Conservation (phyloP, 148 eudicot genomes). For the Pouteria glomerata region DNA sequence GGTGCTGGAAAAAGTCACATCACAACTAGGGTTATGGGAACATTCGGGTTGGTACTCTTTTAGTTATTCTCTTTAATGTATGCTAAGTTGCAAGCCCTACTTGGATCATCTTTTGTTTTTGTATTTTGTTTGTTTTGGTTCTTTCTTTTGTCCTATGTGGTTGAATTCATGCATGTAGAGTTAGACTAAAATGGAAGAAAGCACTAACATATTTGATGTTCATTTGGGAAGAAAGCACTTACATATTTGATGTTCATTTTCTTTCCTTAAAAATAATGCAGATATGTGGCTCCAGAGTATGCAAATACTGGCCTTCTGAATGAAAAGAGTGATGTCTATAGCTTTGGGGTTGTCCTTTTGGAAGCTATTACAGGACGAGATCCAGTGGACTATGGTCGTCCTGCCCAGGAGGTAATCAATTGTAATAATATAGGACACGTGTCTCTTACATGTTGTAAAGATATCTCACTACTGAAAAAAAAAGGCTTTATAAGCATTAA, state of each 20-base stretch:
- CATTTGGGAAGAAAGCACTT: background rate
- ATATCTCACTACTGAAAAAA: background rate
- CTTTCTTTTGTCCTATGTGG: background rate
- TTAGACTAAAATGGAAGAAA: too few relatives aligned
- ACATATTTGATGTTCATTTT: slow-evolving; percentile 1
- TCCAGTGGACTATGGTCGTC: slow-evolving; percentile 71
- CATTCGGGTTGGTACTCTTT: slow-evolving; percentile 50
- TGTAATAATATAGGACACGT: background rate
- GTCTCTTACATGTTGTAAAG: background rate
- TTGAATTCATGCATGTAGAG: background rate
- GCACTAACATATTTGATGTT: background rate
- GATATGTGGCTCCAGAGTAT: slow-evolving; percentile 80
- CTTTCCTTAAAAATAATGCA: slow-evolving; percentile 18
- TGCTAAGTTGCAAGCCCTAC: background rate
- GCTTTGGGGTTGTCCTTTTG: slow-evolving; percentile 63
- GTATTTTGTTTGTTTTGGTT: background rate
- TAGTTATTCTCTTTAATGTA: slow-evolving; percentile 8
- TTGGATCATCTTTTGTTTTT: too few relatives aligned
- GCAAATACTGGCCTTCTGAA: slow-evolving; percentile 73
- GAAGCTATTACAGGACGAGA: slow-evolving; percentile 71
- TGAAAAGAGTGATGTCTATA: slow-evolving; percentile 76
- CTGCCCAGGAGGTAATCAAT: slow-evolving; percentile 50
- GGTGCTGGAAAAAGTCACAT: slow-evolving; percentile 75
- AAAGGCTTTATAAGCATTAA: background rate
- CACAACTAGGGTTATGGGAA: slow-evolving; percentile 81